phyloP scores from a whole-genome alignment of 2,329 filamentous ascomycete genomes.

The Sporothrix variecibatus region DNA sequence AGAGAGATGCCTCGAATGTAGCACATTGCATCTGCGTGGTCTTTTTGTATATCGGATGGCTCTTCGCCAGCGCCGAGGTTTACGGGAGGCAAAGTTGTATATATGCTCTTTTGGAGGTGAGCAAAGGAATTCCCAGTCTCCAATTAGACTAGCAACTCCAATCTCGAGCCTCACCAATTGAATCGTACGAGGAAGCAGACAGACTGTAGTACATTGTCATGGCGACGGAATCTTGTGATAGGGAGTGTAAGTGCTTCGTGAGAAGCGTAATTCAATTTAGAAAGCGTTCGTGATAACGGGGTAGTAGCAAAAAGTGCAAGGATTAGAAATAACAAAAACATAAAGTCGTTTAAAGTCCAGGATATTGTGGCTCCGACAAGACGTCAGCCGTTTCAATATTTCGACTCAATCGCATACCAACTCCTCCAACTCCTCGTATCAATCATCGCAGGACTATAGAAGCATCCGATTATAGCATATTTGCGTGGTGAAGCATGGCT shows the following conservation, averaged over 20 bases:
- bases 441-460: too few species aligned
- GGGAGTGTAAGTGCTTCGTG: not conserved
- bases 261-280: not conserved
- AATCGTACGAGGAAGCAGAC: not conserved
- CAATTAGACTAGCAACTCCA: not conserved
- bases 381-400: not conserved
- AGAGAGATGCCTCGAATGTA: not conserved
- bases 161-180: not conserved
- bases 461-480: not conserved
- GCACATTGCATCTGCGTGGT: not conserved
- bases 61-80: not conserved
- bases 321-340: not conserved
- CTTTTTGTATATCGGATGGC: not conserved
- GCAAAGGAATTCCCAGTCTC: not conserved
- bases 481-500: not conserved
- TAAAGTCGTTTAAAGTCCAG: not conserved
- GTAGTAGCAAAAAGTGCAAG: not conserved
- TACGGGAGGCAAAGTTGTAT: not conserved
- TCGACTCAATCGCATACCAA: not conserved
- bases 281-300: not conserved
- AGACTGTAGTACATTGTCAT: not conserved
- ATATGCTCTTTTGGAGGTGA: not conserved
- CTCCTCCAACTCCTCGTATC: slow-evolving; percentile 2
- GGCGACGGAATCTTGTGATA: not conserved
- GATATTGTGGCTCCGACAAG: not conserved